Base-by-base conservation (phyloP, 257 asterid genomes). In the Solanum piurae region DNA sequence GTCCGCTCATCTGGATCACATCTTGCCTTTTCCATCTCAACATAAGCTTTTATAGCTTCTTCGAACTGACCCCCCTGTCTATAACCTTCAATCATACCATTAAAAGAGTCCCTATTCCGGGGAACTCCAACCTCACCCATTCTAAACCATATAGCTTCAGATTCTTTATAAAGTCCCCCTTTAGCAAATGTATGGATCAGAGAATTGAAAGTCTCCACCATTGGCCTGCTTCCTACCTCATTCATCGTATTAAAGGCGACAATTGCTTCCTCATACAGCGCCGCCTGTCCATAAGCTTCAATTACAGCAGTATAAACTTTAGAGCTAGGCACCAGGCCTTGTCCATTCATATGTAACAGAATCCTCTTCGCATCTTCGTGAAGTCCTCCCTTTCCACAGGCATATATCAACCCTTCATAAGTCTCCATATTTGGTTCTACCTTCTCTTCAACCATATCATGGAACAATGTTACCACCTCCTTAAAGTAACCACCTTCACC, bases 341-440 rank as follows among this genome's bases (percentile, higher is more conserved):
- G 94, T 89, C 89, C 93, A 85, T 91, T 93, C 98, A 95, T 95
- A 90, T 93, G 97, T 84, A 89, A 94, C 91, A 97, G 88, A 91
- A 97, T 95, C 83, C 87, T 92, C 89, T 90, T 93, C 5, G 97
- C 98, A 92, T 97, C 98, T 88, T 91, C 93, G 52, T 93, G 98
- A 86, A 97, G 98, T 84, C 98, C 99, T 20, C 98, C 99, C 89
- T 95, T 95, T 60, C 99, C 99, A 91, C 98, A 97, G 12, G 98
- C 97, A 29, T 87, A 92, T 83, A 95, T 92, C 94, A 96, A 89
- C 52, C 99, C 99, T 91, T 95, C 98, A 46, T 95, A 97, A 69
- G 99, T 95, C 91, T 95, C 98, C 98, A 97, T 95, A 88, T 95
- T 97, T 2, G 99, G 99, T 93, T 95, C 98, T 64, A 97, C 93